Base-by-base conservation (phyloP, 2,329 filamentous ascomycete species). In the Fusarium sp. region DNA sequence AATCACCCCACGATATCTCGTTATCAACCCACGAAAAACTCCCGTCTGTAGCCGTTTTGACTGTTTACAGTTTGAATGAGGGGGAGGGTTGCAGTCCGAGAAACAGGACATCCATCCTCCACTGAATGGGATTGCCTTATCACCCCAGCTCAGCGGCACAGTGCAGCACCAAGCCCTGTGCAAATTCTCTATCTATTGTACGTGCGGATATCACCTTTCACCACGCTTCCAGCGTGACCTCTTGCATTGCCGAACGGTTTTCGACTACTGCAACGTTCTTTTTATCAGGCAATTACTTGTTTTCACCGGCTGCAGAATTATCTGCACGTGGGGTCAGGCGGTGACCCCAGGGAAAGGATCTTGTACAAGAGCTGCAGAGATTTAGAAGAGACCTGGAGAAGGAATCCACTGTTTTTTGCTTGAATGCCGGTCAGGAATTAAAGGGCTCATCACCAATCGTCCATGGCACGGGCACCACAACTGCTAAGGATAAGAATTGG, bases 271-370 rank as follows among this genome's bases (percentile, higher is more conserved):
- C 64, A 71, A 69, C 55, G 64, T 66, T 62, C 58, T 64, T 65
- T 56, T 46, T 15, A 60, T 69, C 69, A 66, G 64, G 52, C 64
- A 71, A 71, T 71, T 58, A 35, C 50, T 66, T 53, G 48, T 69
- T 66, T 66, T 55, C 55, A 72, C 60, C 69, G 54, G 69, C 69
- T 71, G 69, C 69, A 71, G 33, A 67, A 42, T 64, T 46, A 60
- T 45, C 64, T 71, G 68, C 69, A 71, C 69, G 69, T 61, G 69
- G 56, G 56, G 56, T 70, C 69, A 72, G 69, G 64, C 56, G 64
- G 60, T 72, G 64, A 67, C 64, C 69, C 68, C 68, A 53, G 54
- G 52, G 27, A 48, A 52, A 38, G 52, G 41, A 67, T 59, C 58
- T 64, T 64, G 54, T 65, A 41, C 41, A 64, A 55, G 52, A 44